Evolutionary conservation across 768 basidiomycete genomes (phyloP).

Genomic region (Rubroboletus satanas): DNA sequence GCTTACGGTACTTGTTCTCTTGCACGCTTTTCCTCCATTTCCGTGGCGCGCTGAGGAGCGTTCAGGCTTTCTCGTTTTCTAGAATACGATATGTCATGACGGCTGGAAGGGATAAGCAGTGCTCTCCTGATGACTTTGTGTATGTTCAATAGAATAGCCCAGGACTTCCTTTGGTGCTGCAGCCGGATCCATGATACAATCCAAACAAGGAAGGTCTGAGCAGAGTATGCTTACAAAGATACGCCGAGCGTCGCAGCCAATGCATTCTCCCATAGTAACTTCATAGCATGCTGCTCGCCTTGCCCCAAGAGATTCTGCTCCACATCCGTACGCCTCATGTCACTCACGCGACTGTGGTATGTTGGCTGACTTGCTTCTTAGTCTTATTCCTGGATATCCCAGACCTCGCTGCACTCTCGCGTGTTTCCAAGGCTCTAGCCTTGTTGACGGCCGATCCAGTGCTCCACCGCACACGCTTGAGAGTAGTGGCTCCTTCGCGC

Average conservation of each 20-base stretch:
- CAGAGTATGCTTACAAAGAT: constrained; percentile 8
- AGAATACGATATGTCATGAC: constrained; percentile 17
- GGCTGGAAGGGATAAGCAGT: constrained; percentile 13
- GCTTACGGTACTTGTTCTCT: constrained; percentile 21
- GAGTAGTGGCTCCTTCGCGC: constrained; percentile 62
- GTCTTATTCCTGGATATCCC: constrained; percentile 74
- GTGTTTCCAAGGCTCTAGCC: constrained; percentile 44
- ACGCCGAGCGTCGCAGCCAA: constrained; percentile 4
- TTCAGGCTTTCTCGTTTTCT: constrained; percentile 16
- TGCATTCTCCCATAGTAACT: background rate
- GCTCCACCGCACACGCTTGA: constrained; percentile 58
- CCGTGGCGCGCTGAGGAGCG: constrained; percentile 9
- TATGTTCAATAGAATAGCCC: constrained; percentile 6
- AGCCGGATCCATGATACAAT: background rate
- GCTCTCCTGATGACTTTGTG: constrained; percentile 7
- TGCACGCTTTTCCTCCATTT: constrained; percentile 15
- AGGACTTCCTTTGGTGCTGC: background rate
- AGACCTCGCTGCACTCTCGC: constrained; percentile 55
- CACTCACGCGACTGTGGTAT: background rate
- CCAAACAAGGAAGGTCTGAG: constrained; percentile 1
- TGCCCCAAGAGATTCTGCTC: constrained; percentile 57
- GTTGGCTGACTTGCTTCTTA: constrained; percentile 22
- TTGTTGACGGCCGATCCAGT: constrained; percentile 57
- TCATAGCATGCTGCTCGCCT: constrained; percentile 23
- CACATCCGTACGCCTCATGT: constrained; percentile 48